Evolutionary conservation across 345 rosid genomes (phyloP), one percentile per base, ranked within the genome.

Genomic region (Brassica rapa): DNA sequence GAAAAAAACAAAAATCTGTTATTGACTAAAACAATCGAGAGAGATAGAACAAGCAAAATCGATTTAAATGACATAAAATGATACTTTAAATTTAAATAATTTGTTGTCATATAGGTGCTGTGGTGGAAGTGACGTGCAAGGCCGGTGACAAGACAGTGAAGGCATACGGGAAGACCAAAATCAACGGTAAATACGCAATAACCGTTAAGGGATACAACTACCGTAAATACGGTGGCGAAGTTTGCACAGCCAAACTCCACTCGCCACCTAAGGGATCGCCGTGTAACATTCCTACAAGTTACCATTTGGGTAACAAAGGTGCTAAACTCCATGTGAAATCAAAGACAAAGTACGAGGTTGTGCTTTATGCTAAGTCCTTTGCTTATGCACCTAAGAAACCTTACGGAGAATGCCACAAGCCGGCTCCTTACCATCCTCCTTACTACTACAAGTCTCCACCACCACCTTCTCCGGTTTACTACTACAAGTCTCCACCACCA

Each of bases 341-440:
- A 0, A 87, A 88, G 90, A 78, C 82, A 1, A 71, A 90, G 70
- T 64, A 87, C 21, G 89, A 85, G 83, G 88, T 88, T 70, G 94
- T 90, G 35, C 86, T 90, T 35, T 63, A 27, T n/a, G 92, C 94
- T 2, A 86, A 85, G 81, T 59, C 90, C 1, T 90, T 88, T 55
- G 94, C 94, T 23, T 90, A 85, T 62, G 94, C 88, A 30, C 84
- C 92, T 0, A 85, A 90, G 84, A 87, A 81, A 15, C 90, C 94
- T 35, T 88, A 88, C 43, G 70, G 82, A 66, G 88, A 90, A 76
- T 90, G 94, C 37, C 70, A 82, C 12, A 85, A 87, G 73, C 83
- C 83, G 2, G 76, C 86, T 79, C 94, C 89, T 10, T 71, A 84
- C 76, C 88, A 87, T 37, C 43, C 93, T 56, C 90, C 91, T 59